These are phyloP conservation scores for Taphrina deformans DNA, from an alignment of 1,139 yeast species.

Conservation along the genomic window DNA sequence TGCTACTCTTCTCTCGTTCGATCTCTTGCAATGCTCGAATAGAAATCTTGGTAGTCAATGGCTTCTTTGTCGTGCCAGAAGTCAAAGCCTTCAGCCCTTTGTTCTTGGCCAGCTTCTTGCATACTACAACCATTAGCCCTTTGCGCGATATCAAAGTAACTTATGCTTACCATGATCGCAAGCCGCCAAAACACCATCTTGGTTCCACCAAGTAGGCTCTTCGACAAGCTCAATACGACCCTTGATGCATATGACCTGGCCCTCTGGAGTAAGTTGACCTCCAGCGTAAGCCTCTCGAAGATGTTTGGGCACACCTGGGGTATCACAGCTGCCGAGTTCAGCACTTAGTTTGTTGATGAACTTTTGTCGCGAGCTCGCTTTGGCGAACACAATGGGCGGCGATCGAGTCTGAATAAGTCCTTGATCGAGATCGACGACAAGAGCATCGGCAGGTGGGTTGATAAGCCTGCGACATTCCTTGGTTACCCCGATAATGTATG, in stretches of 20 bases:
- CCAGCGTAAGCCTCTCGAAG: constrained; percentile 21
- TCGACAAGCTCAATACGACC: constrained; percentile 17
- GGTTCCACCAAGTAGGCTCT: constrained; percentile 32
- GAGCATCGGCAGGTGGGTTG: constrained; percentile 27
- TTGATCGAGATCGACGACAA: constrained; percentile 30
- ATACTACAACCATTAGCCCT: not conserved
- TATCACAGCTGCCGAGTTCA: constrained; percentile 4
- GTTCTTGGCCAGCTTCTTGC: constrained; percentile 22
- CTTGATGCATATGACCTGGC: constrained; percentile 25
- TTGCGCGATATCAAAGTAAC: not conserved
- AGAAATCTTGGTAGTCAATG: constrained; percentile 17
- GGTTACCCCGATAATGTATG: constrained; percentile 29
- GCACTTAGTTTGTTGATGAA: constrained; percentile 12
- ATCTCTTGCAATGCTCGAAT: constrained; percentile 16
- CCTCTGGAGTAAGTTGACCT: constrained; percentile 24
- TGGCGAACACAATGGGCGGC: constrained; percentile 26
- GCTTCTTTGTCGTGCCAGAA: constrained; percentile 24
- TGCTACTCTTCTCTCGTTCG: constrained; percentile 16
- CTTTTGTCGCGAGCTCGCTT: constrained; percentile 24
- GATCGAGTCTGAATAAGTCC: constrained; percentile 15
- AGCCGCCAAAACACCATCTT: constrained; percentile 11
- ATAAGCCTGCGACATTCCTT: constrained; percentile 26
- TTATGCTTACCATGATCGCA: constrained; percentile 17
- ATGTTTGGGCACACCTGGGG: constrained; percentile 22
- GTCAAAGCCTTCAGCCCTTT: constrained; percentile 21